Base-by-base conservation (phyloP, 2,329 filamentous ascomycete genomes). In the Westerdykella ornata region DNA sequence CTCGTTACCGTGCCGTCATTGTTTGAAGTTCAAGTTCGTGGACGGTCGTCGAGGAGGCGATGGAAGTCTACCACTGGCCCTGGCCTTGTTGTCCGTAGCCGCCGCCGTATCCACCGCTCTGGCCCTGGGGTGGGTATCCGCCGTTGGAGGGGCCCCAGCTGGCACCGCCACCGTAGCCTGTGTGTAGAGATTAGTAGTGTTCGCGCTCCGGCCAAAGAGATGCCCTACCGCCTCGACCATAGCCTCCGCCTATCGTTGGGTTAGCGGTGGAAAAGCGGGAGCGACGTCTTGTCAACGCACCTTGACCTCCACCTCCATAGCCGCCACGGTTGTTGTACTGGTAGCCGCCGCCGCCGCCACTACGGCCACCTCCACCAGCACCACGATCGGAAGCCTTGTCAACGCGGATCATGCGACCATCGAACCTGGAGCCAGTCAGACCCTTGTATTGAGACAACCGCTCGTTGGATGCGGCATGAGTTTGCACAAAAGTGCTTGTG, bases 381-480 rank as follows among this genome's bases (percentile, higher is more conserved):
- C 80, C 77, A 39, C 76, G 77, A 68, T 96, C 89, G 44, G 88
- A 89, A 47, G 89, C 92, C 69, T 89, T 94, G 72, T 97, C 90
- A 52, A 98, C 90, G 56, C 90, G 88, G 66, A 98, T 96, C 52
- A 80, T 81, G 57, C 90, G 87, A 51, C 90, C 90, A 68, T 97
- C 89, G 68, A 97, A 95, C 59, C 89, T 94, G 53, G 38, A 41
- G 15, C 19, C 22, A n/a, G 26, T 29, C 26, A 29, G 26, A 8
- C n/a, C 8, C 26, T 8, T 4, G 30, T 5, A 14, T 7, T 17
- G 16, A 39, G 15, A 33, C n/a, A 14, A 35, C 12, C 12, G 22
- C 22, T 2, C 12, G 12, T 17, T 32, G 30, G 13, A 12, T 16
- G 13, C 5, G 33, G 14, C 14, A 7, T 3, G 31, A n/a, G 15